Evolutionary conservation across 2,329 filamentous ascomycete species (phyloP).

Genomic region (Knufia fluminis): DNA sequence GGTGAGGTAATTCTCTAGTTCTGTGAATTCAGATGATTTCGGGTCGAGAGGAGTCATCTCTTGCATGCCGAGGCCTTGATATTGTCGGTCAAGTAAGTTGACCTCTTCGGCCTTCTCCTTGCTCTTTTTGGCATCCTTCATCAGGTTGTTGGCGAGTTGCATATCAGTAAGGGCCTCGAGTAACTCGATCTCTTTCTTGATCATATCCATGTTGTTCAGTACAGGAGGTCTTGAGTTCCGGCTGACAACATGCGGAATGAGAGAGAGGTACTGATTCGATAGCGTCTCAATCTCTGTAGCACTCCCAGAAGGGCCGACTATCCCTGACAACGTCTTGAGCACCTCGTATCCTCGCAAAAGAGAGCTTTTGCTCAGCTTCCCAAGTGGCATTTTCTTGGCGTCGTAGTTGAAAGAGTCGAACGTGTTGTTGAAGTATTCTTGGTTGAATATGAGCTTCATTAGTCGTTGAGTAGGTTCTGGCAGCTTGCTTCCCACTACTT

Average conservation of each 20-base stretch:
- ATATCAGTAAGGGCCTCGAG: constrained; percentile 69
- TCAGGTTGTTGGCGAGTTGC: constrained; percentile 69
- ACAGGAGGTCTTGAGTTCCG: constrained; percentile 38
- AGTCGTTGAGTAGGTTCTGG: constrained; percentile 54
- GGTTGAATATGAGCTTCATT: constrained; percentile 77
- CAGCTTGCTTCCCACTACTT: constrained; percentile 48
- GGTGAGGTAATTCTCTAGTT: constrained; percentile 58
- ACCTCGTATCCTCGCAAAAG: constrained; percentile 58
- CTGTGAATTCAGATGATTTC: constrained; percentile 51
- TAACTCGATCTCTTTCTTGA: constrained; percentile 21
- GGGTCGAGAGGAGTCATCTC: constrained; percentile 65
- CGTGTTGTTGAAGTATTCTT: constrained; percentile 55
- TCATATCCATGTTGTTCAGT: constrained; percentile 13
- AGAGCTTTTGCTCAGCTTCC: constrained; percentile 40
- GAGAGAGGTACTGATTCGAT: constrained; percentile 70
- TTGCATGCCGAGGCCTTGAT: constrained; percentile 58
- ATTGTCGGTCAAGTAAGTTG: constrained; percentile 64
- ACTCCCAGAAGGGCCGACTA: constrained; percentile 48
- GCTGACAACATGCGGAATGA: constrained; percentile 75
- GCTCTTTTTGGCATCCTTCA: constrained; percentile 53
- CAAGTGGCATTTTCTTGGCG: constrained; percentile 39
- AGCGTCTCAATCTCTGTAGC: constrained; percentile 51
- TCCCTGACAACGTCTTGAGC: constrained; percentile 62
- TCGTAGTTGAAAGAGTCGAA: constrained; percentile 38
- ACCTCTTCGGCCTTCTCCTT: constrained; percentile 42